Evolutionary conservation across 2,329 filamentous ascomycete species (phyloP).

Genomic region (Cucurbitaria berberidis): DNA sequence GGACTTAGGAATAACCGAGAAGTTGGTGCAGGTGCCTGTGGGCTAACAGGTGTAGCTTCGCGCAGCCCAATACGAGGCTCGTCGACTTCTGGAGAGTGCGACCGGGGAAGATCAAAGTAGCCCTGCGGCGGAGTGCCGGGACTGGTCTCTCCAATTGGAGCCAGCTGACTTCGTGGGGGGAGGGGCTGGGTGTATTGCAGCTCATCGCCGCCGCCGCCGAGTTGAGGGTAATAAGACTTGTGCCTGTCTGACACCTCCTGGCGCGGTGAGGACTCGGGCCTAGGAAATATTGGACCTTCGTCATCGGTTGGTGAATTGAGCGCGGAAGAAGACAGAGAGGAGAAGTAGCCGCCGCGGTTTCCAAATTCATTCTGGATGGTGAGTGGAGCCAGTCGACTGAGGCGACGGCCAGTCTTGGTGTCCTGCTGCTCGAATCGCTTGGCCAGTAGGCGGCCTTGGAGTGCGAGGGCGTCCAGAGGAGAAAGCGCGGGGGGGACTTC

Average conservation of each 20-base stretch:
- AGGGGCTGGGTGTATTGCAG: conserved; percentile 31
- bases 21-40: conserved; percentile 41
- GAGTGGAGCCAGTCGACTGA: conserved; percentile 84
- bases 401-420: conserved; percentile 70
- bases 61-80: conserved; percentile 51
- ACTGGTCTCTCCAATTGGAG: conserved; percentile 44
- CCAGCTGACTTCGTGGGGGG: conserved; percentile 41
- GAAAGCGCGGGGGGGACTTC: conserved; percentile 85
- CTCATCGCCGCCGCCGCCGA: conserved; percentile 42
- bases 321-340: conserved; percentile 66
- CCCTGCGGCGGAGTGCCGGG: conserved; percentile 34
- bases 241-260: conserved; percentile 41
- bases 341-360: conserved; percentile 80
- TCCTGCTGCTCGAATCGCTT: conserved; percentile 80
- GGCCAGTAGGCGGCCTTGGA: conserved; percentile 86
- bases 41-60: conserved; percentile 52
- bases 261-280: conserved; percentile 34
- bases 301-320: conserved; percentile 63
- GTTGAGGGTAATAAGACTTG: conserved; percentile 46
- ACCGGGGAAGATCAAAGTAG: conserved; percentile 56
- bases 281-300: conserved; percentile 40
- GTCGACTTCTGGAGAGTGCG: conserved; percentile 53
- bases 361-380: conserved; percentile 82
- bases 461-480: conserved; percentile 91
- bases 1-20: conserved; percentile 44